These are phyloP conservation scores for Vitellaria paradoxa DNA, from an alignment of 179 eudicot species.

Conservation along the genomic window DNA sequence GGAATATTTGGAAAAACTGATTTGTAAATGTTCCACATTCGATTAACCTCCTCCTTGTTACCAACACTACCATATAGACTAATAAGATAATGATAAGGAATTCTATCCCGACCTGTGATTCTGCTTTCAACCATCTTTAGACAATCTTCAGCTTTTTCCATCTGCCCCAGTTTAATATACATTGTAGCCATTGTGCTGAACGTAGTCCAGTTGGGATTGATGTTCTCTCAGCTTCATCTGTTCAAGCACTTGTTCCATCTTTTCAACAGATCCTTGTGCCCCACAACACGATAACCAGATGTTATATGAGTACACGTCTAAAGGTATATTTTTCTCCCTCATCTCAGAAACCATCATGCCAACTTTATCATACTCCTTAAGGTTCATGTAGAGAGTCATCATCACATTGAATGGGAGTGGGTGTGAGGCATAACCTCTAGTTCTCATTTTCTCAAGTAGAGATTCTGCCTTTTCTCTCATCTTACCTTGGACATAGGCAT, in stretches of 20 bases:
- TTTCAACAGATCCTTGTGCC: conserved; percentile 51
- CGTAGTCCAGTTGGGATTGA: conserved; percentile 74
- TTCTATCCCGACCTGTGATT: conserved; percentile 54
- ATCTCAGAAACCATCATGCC: conserved; percentile 58
- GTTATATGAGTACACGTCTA: conserved; percentile 77
- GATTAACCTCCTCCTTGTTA: conserved; percentile 67
- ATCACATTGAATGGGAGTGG: conserved; percentile 76
- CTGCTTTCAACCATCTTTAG: conserved; percentile 57
- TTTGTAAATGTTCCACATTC: conserved; percentile 73
- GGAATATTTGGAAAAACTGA: conserved; percentile 48
- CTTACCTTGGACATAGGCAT: conserved; percentile 69
- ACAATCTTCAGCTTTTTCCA: conserved; percentile 59
- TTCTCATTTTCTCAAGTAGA: conserved; percentile 55
- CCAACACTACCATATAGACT: conserved; percentile 70
- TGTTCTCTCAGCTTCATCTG: conserved; percentile 40
- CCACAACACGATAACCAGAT: conserved; percentile 83
- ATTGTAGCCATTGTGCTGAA: conserved; percentile 74
- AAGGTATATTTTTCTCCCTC: conserved; percentile 48
- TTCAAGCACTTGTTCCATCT: conserved; percentile 71
- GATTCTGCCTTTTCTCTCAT: conserved; percentile 65
- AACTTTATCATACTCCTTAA: conserved; percentile 60
- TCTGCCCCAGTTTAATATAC: conserved; percentile 49
- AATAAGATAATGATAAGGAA: conserved; percentile 73
- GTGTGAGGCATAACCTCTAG: conserved; percentile 44
- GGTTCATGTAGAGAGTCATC: conserved; percentile 88